A percentile compares a stretch with the other conserved stretches of the same genome.
Conservation (phyloP, 129 eudicot species). For the Chrysanthemum makinoi region DNA sequence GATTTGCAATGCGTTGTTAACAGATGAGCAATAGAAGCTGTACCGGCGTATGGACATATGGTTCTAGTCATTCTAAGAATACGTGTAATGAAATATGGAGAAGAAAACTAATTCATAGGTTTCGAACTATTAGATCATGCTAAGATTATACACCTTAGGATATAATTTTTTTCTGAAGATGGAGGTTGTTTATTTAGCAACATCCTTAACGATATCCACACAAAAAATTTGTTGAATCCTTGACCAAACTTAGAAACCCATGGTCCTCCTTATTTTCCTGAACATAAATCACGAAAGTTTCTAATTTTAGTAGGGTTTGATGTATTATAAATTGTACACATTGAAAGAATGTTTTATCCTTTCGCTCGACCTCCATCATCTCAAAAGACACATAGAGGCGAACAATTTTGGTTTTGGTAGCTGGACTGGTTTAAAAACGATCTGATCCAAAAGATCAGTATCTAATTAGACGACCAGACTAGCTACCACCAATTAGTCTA, state of each 20-base stretch:
- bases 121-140: neutral
- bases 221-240: conserved; percentile 4
- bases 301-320: conserved; percentile 1
- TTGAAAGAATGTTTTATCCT: neutral
- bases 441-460: conserved; percentile 28
- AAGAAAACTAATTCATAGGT: neutral
- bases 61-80: too few relatives aligned
- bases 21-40: too few relatives aligned
- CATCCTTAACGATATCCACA: conserved; percentile 1
- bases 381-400: conserved; percentile 15
- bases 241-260: conserved; percentile 5
- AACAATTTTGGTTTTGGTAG: conserved; percentile 29
- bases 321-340: conserved; percentile 13
- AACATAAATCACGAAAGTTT: conserved; percentile 2
- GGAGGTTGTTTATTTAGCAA: neutral
- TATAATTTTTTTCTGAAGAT: neutral
- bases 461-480: conserved; percentile 23
- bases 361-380: conserved; percentile 23
- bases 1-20: too few relatives aligned
- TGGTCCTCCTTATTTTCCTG: conserved; percentile 29
- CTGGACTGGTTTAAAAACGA: conserved; percentile 26
- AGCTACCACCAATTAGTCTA: conserved; percentile 26
- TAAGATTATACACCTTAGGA: neutral
- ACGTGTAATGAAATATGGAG: too few relatives aligned
- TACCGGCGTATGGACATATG: too few relatives aligned